Conservation (phyloP, 1,284 basidiomycete genomes). For the Apiotrichum sp. region DNA sequence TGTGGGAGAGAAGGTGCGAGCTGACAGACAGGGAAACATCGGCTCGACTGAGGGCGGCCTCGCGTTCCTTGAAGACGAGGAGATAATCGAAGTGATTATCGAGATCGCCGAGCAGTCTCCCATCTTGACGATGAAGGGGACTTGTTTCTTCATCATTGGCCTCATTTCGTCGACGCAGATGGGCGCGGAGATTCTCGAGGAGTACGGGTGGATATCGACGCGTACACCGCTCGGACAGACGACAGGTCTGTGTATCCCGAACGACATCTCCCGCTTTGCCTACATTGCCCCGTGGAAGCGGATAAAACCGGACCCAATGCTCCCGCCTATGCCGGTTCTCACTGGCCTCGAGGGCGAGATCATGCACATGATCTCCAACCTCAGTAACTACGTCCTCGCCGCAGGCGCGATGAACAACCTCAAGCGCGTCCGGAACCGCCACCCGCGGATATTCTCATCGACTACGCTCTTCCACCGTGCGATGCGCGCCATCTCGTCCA, state of each 20-base stretch:
- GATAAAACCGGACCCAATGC: constrained; percentile 31
- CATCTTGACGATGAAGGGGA: constrained; percentile 88
- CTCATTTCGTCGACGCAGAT: constrained; percentile 66
- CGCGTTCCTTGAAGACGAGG: constrained; percentile 91
- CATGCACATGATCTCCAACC: constrained; percentile 81
- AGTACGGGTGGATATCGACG: constrained; percentile 87
- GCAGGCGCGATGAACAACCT: constrained; percentile 83
- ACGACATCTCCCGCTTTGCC: constrained; percentile 71
- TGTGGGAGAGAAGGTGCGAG: constrained; percentile 37
- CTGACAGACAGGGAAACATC: constrained; percentile 71
- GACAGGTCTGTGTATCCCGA: constrained; percentile 83
- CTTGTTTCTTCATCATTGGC: constrained; percentile 92
- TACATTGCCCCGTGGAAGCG: constrained; percentile 71
- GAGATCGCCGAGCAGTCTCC: constrained; percentile 84
- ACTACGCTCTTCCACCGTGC: constrained; percentile 74
- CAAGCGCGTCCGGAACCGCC: constrained; percentile 70
- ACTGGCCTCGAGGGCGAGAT: constrained; percentile 75
- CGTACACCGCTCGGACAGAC: constrained; percentile 78
- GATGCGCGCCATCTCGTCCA: constrained; percentile 74
- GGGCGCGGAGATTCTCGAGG: constrained; percentile 76
- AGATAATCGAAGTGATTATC: constrained; percentile 80
- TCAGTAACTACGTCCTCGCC: constrained; percentile 92
- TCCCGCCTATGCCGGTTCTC: constrained; percentile 57
- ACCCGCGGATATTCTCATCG: constrained; percentile 62
- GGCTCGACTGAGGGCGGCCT: constrained; percentile 84